Base-by-base conservation (phyloP, 768 basidiomycete genomes). In the Phylloporus arenicola region DNA sequence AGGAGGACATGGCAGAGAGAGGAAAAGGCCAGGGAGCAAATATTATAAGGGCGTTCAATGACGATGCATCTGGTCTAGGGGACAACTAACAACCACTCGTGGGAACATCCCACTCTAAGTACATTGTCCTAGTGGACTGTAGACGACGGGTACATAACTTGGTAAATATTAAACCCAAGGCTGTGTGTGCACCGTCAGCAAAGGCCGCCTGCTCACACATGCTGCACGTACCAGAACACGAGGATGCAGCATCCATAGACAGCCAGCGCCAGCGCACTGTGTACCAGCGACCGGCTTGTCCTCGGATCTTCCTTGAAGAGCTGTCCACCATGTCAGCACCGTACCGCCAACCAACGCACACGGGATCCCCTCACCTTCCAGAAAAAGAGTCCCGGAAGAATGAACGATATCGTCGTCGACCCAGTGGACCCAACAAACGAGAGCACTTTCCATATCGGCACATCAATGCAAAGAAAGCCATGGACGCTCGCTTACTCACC, bases 371-470 rank as follows among this genome's bases (percentile, higher is more conserved):
- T 57, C 57, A 86, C 88, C 85, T 90, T 86, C 86, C 91, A 97
- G 72, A 89, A 96, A 64, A 96, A 88, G 44, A 93, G 70, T 2
- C 92, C 93, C 0, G 93, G 94, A 31, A 96, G 77, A 61, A 98
- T 96, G 71, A 97, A 98, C 1, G 91, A 93, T 51, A 98, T 92
- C 17, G 93, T 95, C 22, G 94, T 96, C 13, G 92, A 95, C 12
- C 96, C 96, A 1, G 93, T 97, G 20, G 92, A 86, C 2, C 96
- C 96, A 33, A 99, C 95, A 64, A 99, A 96, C 4, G 92, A 91
- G 30, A 98, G 76, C 13, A 98, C 95, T 91, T 61, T 3, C n/a
- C 43, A 34, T 17, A 50, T 53, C 43, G 27, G 25, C 42, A 16
- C 42, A 43, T 69, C 51, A 68, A 47, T 24, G 25, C 31, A 34